Evolutionary conservation across 352 stramenopile species (phyloP).

Genomic region (Phytophthora palmivora): DNA sequence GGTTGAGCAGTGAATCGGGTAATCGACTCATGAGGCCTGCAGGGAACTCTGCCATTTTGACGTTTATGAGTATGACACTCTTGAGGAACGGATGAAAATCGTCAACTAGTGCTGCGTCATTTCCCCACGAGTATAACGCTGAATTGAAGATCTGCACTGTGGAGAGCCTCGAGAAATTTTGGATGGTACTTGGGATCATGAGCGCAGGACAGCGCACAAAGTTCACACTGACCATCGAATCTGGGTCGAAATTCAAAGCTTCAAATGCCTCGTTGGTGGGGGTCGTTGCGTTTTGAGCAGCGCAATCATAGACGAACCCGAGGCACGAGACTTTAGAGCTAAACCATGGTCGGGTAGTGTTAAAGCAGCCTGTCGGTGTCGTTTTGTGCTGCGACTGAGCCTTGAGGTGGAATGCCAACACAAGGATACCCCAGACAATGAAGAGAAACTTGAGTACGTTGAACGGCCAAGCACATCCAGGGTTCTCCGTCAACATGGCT

Average conservation of each 20-base stretch:
- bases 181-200: conserved; percentile 22
- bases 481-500: conserved; percentile 1
- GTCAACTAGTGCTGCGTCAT: conserved; percentile 18
- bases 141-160: conserved; percentile 33
- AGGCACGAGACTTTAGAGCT: conserved; percentile 30
- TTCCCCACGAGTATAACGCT: conserved; percentile 23
- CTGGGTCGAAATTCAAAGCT: conserved; percentile 18
- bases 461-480: conserved; percentile 14
- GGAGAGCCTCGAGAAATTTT: conserved; percentile 18
- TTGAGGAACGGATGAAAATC: conserved; percentile 18
- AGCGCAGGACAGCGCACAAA: conserved; percentile 32
- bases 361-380: conserved; percentile 22
- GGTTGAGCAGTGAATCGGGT: conserved; percentile 18
- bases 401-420: conserved; percentile 29
- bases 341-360: conserved; percentile 27
- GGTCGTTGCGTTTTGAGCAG: conserved; percentile 13
- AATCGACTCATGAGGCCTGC: conserved; percentile 22
- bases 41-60: conserved; percentile 22
- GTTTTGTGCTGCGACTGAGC: conserved; percentile 26
- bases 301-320: conserved; percentile 29
- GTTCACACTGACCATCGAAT: conserved; percentile 22
- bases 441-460: conserved; percentile 16
- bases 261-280: conserved; percentile 26
- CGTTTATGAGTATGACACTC: conserved; percentile 24
- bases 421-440: conserved; percentile 23